Evolutionary conservation across 495 filamentous ascomycete species (phyloP).

Genomic region (Daldinia childiae): DNA sequence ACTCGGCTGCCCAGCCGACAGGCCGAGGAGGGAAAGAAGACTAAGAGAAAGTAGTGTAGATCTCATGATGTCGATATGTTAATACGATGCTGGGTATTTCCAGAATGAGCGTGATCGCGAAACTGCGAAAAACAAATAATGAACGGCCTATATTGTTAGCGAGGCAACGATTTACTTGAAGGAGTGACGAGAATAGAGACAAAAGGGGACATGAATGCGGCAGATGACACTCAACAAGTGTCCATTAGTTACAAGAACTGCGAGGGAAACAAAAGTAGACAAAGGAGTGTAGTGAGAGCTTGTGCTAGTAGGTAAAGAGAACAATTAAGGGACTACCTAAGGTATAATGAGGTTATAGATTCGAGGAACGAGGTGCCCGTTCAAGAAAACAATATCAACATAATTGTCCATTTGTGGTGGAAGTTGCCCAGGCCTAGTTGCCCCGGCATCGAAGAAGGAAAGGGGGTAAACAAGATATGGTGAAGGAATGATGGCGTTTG

Average conservation of each 20-base stretch:
- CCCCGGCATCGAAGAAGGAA: conserved; percentile 25
- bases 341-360: conserved; percentile 27
- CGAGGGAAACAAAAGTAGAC: conserved; percentile 20
- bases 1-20: conserved; percentile 45
- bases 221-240: conserved; percentile 20
- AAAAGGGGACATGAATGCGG: conserved; percentile 29
- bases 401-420: conserved; percentile 4
- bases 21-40: conserved; percentile 36
- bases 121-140: conserved; percentile 24
- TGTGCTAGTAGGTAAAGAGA: conserved; percentile 16
- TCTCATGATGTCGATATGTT: conserved; percentile 36
- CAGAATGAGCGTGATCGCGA: conserved; percentile 9
- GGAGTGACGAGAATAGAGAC: conserved; percentile 31
- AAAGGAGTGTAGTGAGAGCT: conserved; percentile 30
- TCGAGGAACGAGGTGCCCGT: conserved; percentile 3
- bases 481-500: conserved; percentile 44
- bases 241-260: conserved; percentile 25
- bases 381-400: conserved; percentile 22
- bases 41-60: conserved; percentile 27
- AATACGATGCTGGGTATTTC: conserved; percentile 13
- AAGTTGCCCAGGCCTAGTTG: conserved; percentile 41
- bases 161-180: conserved; percentile 23
- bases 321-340: conserved; percentile 14
- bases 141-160: conserved; percentile 30
- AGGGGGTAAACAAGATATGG: conserved; percentile 23